Conservation (phyloP, 768 basidiomycete genomes). For the Amanita rubescens region DNA sequence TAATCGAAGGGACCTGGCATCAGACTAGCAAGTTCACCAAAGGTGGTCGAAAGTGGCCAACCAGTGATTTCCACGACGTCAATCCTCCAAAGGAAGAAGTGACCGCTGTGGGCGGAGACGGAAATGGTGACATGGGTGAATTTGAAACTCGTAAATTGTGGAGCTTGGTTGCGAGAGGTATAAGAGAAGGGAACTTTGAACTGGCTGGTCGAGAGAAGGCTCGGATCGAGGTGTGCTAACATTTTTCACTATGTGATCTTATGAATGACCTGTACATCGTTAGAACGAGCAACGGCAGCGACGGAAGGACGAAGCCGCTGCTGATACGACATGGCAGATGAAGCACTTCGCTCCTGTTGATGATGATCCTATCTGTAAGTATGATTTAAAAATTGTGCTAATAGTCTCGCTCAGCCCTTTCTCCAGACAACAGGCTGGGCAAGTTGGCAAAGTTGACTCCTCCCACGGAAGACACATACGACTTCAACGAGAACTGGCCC, state of each 20-base stretch:
- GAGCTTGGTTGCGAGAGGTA: slow-evolving; percentile 83
- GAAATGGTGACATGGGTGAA: slow-evolving; percentile 55
- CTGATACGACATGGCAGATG: slow-evolving; percentile 64
- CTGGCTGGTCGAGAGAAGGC: slow-evolving; percentile 83
- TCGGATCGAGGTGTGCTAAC: slow-evolving; percentile 70
- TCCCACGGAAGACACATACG: slow-evolving; percentile 69
- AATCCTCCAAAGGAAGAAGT: slow-evolving; percentile 70
- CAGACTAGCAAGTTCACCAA: slow-evolving; percentile 49
- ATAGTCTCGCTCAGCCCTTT: background rate
- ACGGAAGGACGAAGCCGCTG: slow-evolving; percentile 73
- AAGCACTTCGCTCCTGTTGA: slow-evolving; percentile 72
- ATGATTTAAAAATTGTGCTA: background rate
- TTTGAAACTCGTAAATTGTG: slow-evolving; percentile 87
- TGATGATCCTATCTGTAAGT: slow-evolving; percentile 67
- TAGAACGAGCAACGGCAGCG: slow-evolving; percentile 93
- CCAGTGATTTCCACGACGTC: slow-evolving; percentile 72
- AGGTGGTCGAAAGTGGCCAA: slow-evolving; percentile 15
- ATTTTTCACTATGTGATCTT: too few species aligned
- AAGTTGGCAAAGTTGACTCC: slow-evolving; percentile 54
- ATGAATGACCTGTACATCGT: slow-evolving; percentile 9
- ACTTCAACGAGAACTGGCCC: slow-evolving; percentile 62
- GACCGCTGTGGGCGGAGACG: slow-evolving; percentile 46
- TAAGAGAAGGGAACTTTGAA: slow-evolving; percentile 88
- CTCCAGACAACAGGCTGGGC: slow-evolving; percentile 59
- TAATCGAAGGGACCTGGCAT: slow-evolving; percentile 81